phyloP scores from a whole-genome alignment of 352 stramenopile genomes.

The Globisporangium takayamanum region DNA sequence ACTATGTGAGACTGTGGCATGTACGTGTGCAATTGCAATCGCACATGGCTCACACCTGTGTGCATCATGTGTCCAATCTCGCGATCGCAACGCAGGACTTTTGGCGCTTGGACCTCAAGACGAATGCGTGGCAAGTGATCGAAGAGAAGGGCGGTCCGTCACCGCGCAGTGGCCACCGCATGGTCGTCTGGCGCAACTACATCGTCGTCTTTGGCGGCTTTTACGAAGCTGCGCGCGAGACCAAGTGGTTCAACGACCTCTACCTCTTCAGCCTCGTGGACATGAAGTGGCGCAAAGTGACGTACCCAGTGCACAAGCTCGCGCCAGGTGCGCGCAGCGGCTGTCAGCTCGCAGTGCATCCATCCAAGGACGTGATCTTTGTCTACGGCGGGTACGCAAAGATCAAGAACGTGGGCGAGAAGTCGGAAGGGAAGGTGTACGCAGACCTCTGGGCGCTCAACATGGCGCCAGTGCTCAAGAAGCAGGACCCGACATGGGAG shows the following conservation, averaged over 20 bases:
- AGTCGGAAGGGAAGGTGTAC: constrained; percentile 93
- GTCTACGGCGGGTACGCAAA: constrained; percentile 96
- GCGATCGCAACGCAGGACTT: constrained; percentile 48
- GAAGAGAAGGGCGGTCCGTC: constrained; percentile 78
- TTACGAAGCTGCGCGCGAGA: constrained; percentile 90
- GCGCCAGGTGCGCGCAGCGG: constrained; percentile 66
- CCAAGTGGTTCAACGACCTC: constrained; percentile 96
- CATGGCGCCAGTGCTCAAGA: constrained; percentile 87
- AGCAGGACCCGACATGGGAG: constrained; percentile 91
- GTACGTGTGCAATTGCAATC: too few species aligned
- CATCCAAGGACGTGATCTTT: constrained; percentile 88
- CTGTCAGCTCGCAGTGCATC: constrained; percentile 77
- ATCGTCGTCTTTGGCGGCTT: constrained; percentile 97
- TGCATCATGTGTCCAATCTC: too few species aligned
- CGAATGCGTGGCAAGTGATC: constrained; percentile 92
- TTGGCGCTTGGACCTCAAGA: constrained; percentile 91
- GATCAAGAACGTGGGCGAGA: constrained; percentile 88
- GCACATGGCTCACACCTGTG: not conserved
- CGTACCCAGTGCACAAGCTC: constrained; percentile 57
- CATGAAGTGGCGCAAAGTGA: constrained; percentile 85
- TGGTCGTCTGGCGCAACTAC: constrained; percentile 94
- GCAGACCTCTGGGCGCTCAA: constrained; percentile 94
- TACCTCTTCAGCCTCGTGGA: constrained; percentile 89
- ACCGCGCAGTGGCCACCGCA: constrained; percentile 87
- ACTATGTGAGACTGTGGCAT: too few species aligned